Conservation (phyloP, 257 asterid genomes). For the Salvia hispanica region DNA sequence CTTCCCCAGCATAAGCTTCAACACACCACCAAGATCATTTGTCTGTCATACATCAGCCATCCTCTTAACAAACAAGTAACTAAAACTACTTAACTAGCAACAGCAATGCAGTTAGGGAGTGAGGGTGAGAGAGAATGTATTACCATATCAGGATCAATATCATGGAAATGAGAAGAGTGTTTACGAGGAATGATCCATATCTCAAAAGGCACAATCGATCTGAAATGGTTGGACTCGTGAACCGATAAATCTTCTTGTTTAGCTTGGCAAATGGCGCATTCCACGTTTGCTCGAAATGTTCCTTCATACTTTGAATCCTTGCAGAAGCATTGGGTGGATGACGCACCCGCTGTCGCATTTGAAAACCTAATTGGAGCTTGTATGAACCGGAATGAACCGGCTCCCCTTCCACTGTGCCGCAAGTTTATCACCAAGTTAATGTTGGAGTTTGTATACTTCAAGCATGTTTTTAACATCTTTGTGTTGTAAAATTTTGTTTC, state of each 20-base stretch:
- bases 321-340: conserved; percentile 70
- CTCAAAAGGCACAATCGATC: conserved; percentile 83
- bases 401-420: conserved; percentile 86
- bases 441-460: too few relatives aligned
- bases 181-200: conserved; percentile 85
- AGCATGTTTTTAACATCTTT: too few relatives aligned
- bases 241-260: conserved; percentile 47
- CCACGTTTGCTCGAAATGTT: conserved; percentile 65
- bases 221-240: conserved; percentile 63
- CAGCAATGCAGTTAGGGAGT: background rate
- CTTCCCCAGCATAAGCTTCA: conserved; percentile 78
- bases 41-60: conserved; percentile 22
- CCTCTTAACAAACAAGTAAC: background rate
- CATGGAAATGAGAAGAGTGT: conserved; percentile 81
- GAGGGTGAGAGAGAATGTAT: background rate
- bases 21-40: conserved; percentile 71
- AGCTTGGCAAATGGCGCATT: conserved; percentile 71
- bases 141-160: conserved; percentile 70
- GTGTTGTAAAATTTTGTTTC: too few relatives aligned
- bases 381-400: conserved; percentile 93
- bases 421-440: conserved; percentile 21
- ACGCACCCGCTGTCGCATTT: too few relatives aligned
- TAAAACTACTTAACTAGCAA: background rate
- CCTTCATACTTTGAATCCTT: conserved; percentile 71
- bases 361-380: too few relatives aligned